Percentiles rank a stretch among this genome's conserved stretches.
phyloP scores from a whole-genome alignment of 345 rosid genomes.

The Cardamine chenopodiifolia region DNA sequence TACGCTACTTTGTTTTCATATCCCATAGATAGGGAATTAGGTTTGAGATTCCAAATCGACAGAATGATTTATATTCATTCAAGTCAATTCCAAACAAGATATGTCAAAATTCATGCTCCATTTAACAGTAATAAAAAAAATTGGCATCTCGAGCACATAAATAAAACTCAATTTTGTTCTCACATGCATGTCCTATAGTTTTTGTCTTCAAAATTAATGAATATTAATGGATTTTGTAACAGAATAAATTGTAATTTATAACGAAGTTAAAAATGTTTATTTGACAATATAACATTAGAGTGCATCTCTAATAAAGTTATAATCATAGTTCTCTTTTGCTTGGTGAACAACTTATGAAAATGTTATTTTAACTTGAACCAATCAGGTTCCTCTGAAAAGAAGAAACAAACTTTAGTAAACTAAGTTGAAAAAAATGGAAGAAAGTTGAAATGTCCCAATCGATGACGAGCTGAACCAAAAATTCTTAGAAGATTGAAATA shows the following conservation, averaged over 20 bases:
- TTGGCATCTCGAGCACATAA: neutral
- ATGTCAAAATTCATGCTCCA: neutral
- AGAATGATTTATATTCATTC: neutral
- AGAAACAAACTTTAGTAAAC: slow-evolving; percentile 16
- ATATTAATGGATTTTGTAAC: neutral
- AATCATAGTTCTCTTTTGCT: slow-evolving; percentile 33
- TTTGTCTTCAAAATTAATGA: neutral
- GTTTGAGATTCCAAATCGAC: neutral
- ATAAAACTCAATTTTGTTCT: neutral
- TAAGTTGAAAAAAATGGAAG: slow-evolving; percentile 22
- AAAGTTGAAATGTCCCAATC: slow-evolving; percentile 38
- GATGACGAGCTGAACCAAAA: neutral
- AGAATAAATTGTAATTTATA: neutral
- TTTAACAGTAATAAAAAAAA: neutral
- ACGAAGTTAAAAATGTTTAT: neutral
- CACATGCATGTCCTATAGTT: neutral
- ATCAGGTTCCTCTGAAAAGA: slow-evolving; percentile 6
- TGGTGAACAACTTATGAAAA: slow-evolving; percentile 41
- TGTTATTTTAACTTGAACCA: slow-evolving; percentile 25
- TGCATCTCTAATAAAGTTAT: slow-evolving; percentile 10
- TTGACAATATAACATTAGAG: neutral
- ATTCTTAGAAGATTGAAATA: neutral
- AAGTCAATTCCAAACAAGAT: neutral
- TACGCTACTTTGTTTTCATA: neutral
- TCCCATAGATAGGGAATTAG: neutral